These are phyloP conservation scores for Podaxis sp. DNA, from an alignment of 768 basidiomycete species.

Conservation along the genomic window DNA sequence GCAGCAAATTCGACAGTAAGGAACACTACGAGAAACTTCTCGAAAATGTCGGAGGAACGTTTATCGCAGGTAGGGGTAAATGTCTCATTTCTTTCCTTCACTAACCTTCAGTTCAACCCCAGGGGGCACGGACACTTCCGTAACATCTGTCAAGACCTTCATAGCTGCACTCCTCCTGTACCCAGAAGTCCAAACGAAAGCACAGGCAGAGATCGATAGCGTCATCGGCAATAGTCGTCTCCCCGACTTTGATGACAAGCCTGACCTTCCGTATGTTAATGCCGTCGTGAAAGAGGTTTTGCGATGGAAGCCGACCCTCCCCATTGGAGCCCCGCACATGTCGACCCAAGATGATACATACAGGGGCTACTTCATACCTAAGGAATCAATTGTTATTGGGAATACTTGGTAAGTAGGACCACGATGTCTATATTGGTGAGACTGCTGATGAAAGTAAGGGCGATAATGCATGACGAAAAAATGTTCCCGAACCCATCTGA, in stretches of 20 bases:
- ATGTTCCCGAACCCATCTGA: constrained; percentile 16
- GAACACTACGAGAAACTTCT: neutral
- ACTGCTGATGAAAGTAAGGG: neutral
- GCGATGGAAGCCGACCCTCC: constrained; percentile 22
- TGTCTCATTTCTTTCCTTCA: neutral
- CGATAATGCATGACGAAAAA: constrained; percentile 12
- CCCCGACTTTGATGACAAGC: constrained; percentile 28
- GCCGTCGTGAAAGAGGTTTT: constrained; percentile 29
- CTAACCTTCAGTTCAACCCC: neutral
- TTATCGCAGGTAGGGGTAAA: constrained; percentile 1
- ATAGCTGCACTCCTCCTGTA: constrained; percentile 13
- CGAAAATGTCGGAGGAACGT: constrained; percentile 3
- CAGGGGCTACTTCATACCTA: constrained; percentile 35
- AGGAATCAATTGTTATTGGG: constrained; percentile 26
- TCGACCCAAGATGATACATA: constrained; percentile 32
- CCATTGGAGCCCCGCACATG: constrained; percentile 23
- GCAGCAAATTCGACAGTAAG: neutral
- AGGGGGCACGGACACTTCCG: constrained; percentile 11
- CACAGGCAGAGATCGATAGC: constrained; percentile 35
- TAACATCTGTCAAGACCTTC: neutral
- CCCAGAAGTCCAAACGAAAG: constrained; percentile 31
- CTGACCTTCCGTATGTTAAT: constrained; percentile 29
- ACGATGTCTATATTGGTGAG: neutral
- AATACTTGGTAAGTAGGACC: constrained; percentile 20
- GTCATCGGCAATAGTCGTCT: constrained; percentile 27